Base-by-base conservation (phyloP, 2,329 filamentous ascomycete species). In the Colletotrichum melonis region DNA sequence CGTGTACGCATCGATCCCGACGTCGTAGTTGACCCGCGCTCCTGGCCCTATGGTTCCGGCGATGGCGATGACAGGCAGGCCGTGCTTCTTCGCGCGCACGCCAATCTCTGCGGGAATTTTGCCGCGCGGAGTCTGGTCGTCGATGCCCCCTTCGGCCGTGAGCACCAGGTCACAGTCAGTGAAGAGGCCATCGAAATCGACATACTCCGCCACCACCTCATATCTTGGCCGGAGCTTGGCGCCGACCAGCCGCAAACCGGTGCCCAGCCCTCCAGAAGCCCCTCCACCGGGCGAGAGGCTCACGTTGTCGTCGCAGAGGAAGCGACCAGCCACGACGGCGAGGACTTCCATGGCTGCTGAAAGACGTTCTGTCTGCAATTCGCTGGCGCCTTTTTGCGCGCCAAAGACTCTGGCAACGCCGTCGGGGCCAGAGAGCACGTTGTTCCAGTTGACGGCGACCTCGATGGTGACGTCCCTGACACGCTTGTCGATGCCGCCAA, bases 31-130 rank as follows among this genome's bases (percentile, higher is more conserved):
- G 60, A 81, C 78, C 52, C 80, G 69, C 11, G 80, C 80, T 0
- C 80, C 80, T 1, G 74, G 76, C 4, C 82, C 82, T 60, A 84
- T 82, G 8, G 81, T 84, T 3, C 82, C 82, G 2, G 81, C 82
- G 60, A 84, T 80, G 14, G 81, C 82, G 54, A 83, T 78, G 2
- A 89, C 87, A 0, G 86, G 86, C 3, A 86, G 80, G 5, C 83
- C 82, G 72, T 82, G 82, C 64, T 79, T 79, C 76, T 84, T 86
- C 3, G 87, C 87, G 11, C 86, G 82, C 65, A 82, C 79, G 11
- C 86, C 87, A 30, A 89, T 83, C 76, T 89, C 87, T 3, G 84
- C 86, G 9, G 88, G 87, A 74, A 89, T 88, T 76, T 89, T 89
- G 2, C 87, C 88, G 56, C 82, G 80, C 0, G 86, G 84, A 0